Evolutionary conservation across 2,329 filamentous ascomycete species (phyloP), one percentile per base, ranked within the genome.

Genomic region (Pseudogymnoascus verrucosus): DNA sequence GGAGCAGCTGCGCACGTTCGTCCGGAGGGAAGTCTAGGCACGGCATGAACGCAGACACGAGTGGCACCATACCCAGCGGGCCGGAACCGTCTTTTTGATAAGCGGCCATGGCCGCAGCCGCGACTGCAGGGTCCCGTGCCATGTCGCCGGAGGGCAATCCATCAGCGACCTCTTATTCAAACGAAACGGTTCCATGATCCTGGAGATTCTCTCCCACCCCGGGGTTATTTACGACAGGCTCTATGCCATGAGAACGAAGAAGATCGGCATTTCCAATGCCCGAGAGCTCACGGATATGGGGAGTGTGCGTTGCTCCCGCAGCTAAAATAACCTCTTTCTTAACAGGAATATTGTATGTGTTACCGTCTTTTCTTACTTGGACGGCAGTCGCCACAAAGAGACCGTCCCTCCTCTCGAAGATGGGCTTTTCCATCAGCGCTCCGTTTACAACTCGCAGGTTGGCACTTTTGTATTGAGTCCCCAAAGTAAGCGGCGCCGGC

Each of bases 371-470:
- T 26, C 21, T 26, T 51, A 51, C 44, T 51, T 36, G 57, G 26
- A 34, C 19, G 57, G 28, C 31, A 36, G 28, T 60, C 16, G 31
- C 36, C 26, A 36, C 21, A n/a, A 51, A 12, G 21, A 26, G 21
- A 34, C 54, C 42, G 5, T 28, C 21, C 4, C 61, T 60, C 14
- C 61, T 42, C 14, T 67, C 51, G 14, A 68, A 63, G 4, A 67
- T 21, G 73, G 96, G 78, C 74, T 87, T 89, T 73, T 85, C 89
- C 65, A 96, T 91, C 85, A 90, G 92, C 16, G 90, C 89, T 72
- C 95, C 88, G 71, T 90, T 96, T 64, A 96, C 79, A 65, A 96
- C 81, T 40, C 89, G 93, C 74, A 96, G 76, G 78, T 96, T 96
- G 39, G 64, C 36, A 14, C 2, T 54, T 47, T 11, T 63, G 61